Percentiles rank a stretch among this genome's conserved stretches.
These are phyloP conservation scores for Aspergillus sp. DNA, from an alignment of 2,329 filamentous ascomycete genomes.

Conservation along the genomic window DNA sequence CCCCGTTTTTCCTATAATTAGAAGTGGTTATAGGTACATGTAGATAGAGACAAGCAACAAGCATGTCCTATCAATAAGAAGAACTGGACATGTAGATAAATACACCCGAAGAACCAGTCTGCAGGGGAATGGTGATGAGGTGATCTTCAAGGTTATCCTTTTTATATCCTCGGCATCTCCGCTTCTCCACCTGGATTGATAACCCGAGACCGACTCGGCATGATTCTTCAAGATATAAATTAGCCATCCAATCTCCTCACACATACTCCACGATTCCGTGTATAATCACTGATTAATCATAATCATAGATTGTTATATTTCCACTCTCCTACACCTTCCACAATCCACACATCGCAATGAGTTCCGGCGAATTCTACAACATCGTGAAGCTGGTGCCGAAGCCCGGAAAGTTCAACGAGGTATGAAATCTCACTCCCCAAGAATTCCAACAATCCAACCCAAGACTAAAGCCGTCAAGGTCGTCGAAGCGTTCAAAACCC, in stretches of 20 bases:
- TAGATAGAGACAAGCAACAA: too few species aligned
- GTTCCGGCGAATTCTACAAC: conserved; percentile 16
- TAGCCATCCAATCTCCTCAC: not conserved
- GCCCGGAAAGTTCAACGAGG: conserved; percentile 17
- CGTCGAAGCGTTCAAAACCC: conserved; percentile 14
- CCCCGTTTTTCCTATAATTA: too few species aligned
- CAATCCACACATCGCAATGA: conserved; percentile 1
- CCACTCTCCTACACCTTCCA: not conserved
- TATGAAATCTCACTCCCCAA: not conserved
- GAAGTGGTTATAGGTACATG: too few species aligned
- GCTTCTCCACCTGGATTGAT: not conserved
- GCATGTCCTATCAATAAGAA: too few species aligned
- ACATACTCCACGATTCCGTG: not conserved
- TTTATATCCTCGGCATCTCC: conserved; percentile 9
- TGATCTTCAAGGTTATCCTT: not conserved
- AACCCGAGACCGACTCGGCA: not conserved
- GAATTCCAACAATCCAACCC: not conserved
- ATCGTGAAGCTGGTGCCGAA: conserved; percentile 20
- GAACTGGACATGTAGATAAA: not conserved
- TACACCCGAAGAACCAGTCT: not conserved
- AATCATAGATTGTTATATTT: too few species aligned
- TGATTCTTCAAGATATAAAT: not conserved
- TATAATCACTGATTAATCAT: too few species aligned
- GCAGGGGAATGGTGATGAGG: not conserved
- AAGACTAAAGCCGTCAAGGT: conserved; percentile 6